Conservation (phyloP, 2,329 filamentous ascomycete species). For the Cladosporium phlei region DNA sequence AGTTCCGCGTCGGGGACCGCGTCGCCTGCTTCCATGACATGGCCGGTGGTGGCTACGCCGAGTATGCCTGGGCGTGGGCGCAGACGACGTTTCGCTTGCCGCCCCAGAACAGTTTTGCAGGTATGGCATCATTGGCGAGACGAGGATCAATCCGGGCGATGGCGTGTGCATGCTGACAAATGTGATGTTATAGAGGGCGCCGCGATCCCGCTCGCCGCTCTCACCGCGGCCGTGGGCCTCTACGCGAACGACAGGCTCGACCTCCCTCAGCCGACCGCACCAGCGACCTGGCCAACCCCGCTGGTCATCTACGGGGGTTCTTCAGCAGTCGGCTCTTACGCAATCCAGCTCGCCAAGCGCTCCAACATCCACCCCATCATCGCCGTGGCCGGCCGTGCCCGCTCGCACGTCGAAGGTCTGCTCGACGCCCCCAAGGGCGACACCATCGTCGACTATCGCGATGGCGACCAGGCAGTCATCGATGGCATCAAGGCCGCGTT, state of each 20-base stretch:
- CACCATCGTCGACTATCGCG: slow-evolving; percentile 56
- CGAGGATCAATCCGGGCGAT: no score
- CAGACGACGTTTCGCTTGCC: slow-evolving; percentile 56
- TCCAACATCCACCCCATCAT: slow-evolving; percentile 59
- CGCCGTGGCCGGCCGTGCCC: slow-evolving; percentile 52
- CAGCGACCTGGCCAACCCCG: slow-evolving; percentile 23
- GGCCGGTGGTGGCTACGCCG: slow-evolving; percentile 53
- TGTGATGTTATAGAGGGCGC: slow-evolving; percentile 33
- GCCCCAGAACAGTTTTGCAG: slow-evolving; percentile 47
- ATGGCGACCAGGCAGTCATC: slow-evolving; percentile 28
- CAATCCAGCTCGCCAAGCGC: slow-evolving; percentile 50
- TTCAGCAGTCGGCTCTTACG: slow-evolving; percentile 55
- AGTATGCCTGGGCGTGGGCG: slow-evolving; percentile 54
- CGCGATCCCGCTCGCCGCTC: slow-evolving; percentile 42
- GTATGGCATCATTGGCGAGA: no score
- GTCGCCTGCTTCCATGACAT: slow-evolving; percentile 54
- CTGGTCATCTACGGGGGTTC: slow-evolving; percentile 48
- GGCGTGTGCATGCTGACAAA: no score
- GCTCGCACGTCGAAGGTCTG: slow-evolving; percentile 47
- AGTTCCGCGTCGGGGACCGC: slow-evolving; percentile 55
- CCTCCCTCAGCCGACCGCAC: slow-evolving; percentile 38
- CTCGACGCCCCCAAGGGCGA: slow-evolving; percentile 54
- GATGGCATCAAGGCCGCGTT: slow-evolving; percentile 27
- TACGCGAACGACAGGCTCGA: slow-evolving; percentile 35
- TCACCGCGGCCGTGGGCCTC: slow-evolving; percentile 44